These are phyloP conservation scores for Fagopyrum esculentum DNA, from an alignment of 148 eudicot genomes.

Conservation along the genomic window DNA sequence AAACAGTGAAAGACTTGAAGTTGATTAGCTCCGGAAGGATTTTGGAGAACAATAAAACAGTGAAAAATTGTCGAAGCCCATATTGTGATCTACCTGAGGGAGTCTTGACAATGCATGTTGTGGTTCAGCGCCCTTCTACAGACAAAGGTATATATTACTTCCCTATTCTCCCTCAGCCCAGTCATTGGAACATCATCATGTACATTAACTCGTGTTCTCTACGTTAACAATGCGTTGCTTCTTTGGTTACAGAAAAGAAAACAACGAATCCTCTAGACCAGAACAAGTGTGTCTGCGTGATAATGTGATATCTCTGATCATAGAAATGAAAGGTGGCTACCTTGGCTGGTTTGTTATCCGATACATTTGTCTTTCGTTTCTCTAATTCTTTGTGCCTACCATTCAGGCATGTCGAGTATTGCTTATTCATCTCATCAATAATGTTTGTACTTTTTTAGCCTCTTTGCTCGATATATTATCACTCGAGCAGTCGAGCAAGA, in stretches of 20 bases:
- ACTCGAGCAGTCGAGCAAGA: not conserved
- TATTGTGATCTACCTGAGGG: constrained; percentile 50
- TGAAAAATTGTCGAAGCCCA: constrained; percentile 51
- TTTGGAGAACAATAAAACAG: constrained; percentile 52
- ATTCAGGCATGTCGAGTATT: not conserved
- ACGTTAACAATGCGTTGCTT: not conserved
- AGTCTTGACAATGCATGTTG: constrained; percentile 58
- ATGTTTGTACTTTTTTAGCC: not conserved
- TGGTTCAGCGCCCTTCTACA: constrained; percentile 44
- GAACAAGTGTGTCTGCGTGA: constrained; percentile 42
- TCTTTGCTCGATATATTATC: constrained; percentile 2
- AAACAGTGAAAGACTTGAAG: constrained; percentile 52
- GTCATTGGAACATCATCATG: not conserved
- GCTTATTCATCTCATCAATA: not conserved
- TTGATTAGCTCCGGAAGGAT: constrained; percentile 53
- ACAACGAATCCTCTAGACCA: constrained; percentile 23
- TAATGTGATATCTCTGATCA: constrained; percentile 25
- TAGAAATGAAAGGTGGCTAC: not conserved
- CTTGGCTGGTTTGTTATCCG: not conserved
- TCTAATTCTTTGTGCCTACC: not conserved
- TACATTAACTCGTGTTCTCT: not conserved
- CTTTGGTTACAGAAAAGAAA: constrained; percentile 42
- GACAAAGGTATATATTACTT: constrained; percentile 34
- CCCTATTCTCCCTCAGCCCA: not conserved
- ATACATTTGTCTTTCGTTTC: not conserved